A percentile compares a stretch with the other conserved stretches of the same genome.
Evolutionary conservation across 495 filamentous ascomycete species (phyloP).

Genomic region (Hyaloscypha hepaticicola): DNA sequence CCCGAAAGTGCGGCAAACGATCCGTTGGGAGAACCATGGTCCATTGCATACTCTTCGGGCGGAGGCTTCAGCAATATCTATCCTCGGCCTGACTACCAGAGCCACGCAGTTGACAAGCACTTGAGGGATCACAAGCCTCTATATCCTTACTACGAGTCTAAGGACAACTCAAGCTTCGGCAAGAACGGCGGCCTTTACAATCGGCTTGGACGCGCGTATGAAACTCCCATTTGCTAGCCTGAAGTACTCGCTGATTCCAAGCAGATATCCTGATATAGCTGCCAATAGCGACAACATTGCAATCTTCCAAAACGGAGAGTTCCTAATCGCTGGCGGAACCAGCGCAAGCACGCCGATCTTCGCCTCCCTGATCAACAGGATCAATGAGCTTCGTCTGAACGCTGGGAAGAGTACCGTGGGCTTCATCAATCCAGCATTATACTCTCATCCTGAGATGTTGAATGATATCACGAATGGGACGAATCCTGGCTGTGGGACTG

Average conservation of each 20-base stretch:
- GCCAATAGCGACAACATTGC: slow-evolving; percentile 60
- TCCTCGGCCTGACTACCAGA: slow-evolving; percentile 56
- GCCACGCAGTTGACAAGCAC: slow-evolving; percentile 48
- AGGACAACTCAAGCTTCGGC: slow-evolving; percentile 56
- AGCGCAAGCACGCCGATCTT: slow-evolving; percentile 41
- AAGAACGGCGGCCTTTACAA: slow-evolving; percentile 48
- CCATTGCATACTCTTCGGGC: slow-evolving; percentile 43
- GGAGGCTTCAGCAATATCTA: slow-evolving; percentile 72
- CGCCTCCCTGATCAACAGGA: slow-evolving; percentile 52
- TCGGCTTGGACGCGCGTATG: slow-evolving; percentile 31
- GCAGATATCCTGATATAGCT: slow-evolving; percentile 63
- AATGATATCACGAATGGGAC: slow-evolving; percentile 50
- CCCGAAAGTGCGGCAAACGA: slow-evolving; percentile 35
- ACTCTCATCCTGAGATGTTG: slow-evolving; percentile 47
- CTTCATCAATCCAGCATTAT: slow-evolving; percentile 60
- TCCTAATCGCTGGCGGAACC: slow-evolving; percentile 51
- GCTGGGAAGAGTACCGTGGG: slow-evolving; percentile 58
- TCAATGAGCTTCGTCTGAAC: slow-evolving; percentile 60
- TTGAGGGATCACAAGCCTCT: slow-evolving; percentile 45
- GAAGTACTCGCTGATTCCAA: slow-evolving; percentile 34
- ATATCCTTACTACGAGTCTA: slow-evolving; percentile 29
- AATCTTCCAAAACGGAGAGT: slow-evolving; percentile 43
- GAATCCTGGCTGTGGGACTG: slow-evolving; percentile 47
- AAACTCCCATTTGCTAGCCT: not conserved
- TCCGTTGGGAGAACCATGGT: slow-evolving; percentile 23